phyloP scores from a whole-genome alignment of 257 asterid species.

The Fraxinus americana region DNA sequence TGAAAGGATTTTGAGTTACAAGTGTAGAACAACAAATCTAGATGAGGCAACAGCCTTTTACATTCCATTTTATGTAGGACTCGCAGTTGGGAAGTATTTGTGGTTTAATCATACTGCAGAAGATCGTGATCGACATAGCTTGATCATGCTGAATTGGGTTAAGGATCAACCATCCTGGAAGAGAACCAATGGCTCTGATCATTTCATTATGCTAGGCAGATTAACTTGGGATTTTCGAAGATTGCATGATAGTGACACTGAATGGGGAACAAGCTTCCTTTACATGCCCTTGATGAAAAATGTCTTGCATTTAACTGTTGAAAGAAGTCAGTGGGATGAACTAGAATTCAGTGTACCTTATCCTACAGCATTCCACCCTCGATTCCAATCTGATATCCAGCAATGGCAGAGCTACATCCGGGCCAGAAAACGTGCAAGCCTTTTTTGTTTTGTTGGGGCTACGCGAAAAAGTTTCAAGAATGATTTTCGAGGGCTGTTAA shows the following conservation, averaged over 20 bases:
- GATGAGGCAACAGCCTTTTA: slow-evolving; percentile 48
- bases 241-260: slow-evolving; percentile 39
- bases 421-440: slow-evolving; percentile 27
- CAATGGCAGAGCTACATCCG: slow-evolving; percentile 47
- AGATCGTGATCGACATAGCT: slow-evolving; percentile 52
- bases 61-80: slow-evolving; percentile 66
- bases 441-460: slow-evolving; percentile 60
- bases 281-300: slow-evolving; percentile 62
- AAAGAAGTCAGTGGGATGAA: slow-evolving; percentile 50
- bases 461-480: slow-evolving; percentile 51
- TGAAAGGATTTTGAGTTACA: slow-evolving; percentile 30
- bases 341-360: slow-evolving; percentile 62
- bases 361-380: slow-evolving; percentile 69
- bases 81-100: slow-evolving; percentile 59
- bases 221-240: slow-evolving; percentile 69
- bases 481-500: slow-evolving; percentile 52
- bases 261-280: slow-evolving; percentile 59
- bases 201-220: slow-evolving; percentile 57
- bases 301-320: slow-evolving; percentile 48
- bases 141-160: slow-evolving; percentile 53
- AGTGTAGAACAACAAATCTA: slow-evolving; percentile 37
- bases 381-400: slow-evolving; percentile 48
- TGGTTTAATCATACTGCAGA: slow-evolving; percentile 53
- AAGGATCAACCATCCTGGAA: slow-evolving; percentile 41
- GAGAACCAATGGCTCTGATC: slow-evolving; percentile 58